Evolutionary conservation across 2,329 filamentous ascomycete genomes (phyloP), one percentile per base, ranked within the genome.

Genomic region (Mollisia scopiformis): DNA sequence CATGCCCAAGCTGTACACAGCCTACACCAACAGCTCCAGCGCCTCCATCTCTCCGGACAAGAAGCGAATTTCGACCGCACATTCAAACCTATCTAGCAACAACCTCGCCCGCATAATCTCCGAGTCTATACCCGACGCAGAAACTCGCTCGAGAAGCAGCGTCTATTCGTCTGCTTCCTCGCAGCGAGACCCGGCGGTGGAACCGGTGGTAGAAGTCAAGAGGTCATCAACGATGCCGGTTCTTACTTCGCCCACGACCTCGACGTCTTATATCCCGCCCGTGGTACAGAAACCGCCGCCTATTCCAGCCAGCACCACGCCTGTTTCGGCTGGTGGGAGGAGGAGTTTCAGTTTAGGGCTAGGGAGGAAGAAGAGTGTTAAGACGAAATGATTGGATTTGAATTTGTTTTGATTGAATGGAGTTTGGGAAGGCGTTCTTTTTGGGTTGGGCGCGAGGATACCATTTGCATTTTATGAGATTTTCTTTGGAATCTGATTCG

Each of bases 1-100:
- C 16, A 62, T 70, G 58, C 63, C 62, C 4, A 68, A 67, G 46
- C 33, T 71, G 4, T 58, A 35, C 30, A 41, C 60, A 3, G 59
- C 63, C 7, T 69, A 68, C 50, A 21, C 39, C 16, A 47, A 28
- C 11, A 19, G n/a, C 2, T 25, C 43, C 27, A 11, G 47, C 31
- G 4, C n/a, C n/a, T n/a, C n/a, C n/a, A n/a, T n/a, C n/a, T n/a
- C n/a, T n/a, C n/a, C n/a, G 39, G n/a, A 43, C 2, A 21, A 4
- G 7, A 43, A 16, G 16, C 19, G 19, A 19, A 16, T 28, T 13
- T 6, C 28, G 5, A 35, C 51, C 2, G 23, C 30, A 2, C 25
- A 54, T 16, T 54, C 51, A n/a, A 54, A 37, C 41, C 19, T 14
- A 7, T 31, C 47, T 2, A 51, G 46, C 16, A 33, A 43, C 0